Conservation (phyloP, 148 eudicot genomes). For the Vaccinium darrowii region DNA sequence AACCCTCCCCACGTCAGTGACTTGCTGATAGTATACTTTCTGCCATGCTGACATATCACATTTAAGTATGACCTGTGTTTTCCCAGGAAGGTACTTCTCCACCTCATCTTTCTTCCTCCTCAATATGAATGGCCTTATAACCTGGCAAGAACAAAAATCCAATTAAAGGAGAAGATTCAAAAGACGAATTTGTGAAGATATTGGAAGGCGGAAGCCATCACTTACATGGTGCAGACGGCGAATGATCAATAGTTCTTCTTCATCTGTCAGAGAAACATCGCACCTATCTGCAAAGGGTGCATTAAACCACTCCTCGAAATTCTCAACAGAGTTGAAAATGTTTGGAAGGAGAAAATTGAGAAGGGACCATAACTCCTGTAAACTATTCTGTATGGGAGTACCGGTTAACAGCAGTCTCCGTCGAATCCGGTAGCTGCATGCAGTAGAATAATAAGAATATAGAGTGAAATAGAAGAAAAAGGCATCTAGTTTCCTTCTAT, state of each 20-base stretch:
- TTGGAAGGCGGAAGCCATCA: conserved; percentile 20
- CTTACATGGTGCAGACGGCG: conserved; percentile 95
- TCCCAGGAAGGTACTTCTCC: conserved; percentile 89
- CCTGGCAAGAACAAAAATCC: conserved; percentile 41
- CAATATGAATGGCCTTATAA: conserved; percentile 95
- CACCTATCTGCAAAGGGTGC: conserved; percentile 93
- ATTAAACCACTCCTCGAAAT: conserved; percentile 99
- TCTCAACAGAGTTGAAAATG: conserved; percentile 89
- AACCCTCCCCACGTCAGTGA: conserved; percentile 88
- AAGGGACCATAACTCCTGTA: conserved; percentile 94
- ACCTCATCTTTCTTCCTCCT: conserved; percentile 98
- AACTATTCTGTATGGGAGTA: conserved; percentile 96
- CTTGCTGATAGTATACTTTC: conserved; percentile 90
- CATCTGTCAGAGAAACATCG: conserved; percentile 84
- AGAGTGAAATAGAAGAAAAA: neutral
- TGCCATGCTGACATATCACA: conserved; percentile 99
- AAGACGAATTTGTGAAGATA: conserved; percentile 1
- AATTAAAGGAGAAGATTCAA: conserved; percentile 6
- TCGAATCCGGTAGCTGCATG: conserved; percentile 77
- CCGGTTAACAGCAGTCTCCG: conserved; percentile 91
- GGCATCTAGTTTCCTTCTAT: neutral
- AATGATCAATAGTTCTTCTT: conserved; percentile 87
- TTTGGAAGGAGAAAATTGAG: conserved; percentile 96
- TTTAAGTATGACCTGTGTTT: conserved; percentile 89
- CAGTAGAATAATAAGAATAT: conserved; percentile 17